Evolutionary conservation across 768 basidiomycete genomes (phyloP).

Genomic region (Podaxis sp.): DNA sequence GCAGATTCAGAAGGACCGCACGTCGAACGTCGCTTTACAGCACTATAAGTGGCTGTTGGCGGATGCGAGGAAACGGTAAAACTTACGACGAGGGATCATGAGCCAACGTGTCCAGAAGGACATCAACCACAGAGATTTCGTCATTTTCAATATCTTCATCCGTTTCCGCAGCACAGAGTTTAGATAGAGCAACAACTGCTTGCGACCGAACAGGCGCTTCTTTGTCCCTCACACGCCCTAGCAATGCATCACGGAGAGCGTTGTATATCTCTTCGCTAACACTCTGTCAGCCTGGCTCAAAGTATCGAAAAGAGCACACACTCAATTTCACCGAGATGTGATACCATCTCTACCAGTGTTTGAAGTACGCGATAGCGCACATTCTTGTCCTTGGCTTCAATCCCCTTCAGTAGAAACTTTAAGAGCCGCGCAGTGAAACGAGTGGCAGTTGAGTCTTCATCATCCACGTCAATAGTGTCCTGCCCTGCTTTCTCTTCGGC

Average conservation of each 20-base stretch:
- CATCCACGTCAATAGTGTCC: conserved; percentile 29
- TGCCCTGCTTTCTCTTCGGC: conserved; percentile 32
- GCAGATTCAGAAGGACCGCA: conserved; percentile 70
- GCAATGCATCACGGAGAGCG: conserved; percentile 55
- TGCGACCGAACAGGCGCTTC: conserved; percentile 76
- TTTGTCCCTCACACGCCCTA: conserved; percentile 78
- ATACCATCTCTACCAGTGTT: conserved; percentile 76
- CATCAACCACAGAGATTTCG: conserved; percentile 51
- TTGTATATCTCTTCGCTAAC: conserved; percentile 75
- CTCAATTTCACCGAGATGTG: conserved; percentile 84
- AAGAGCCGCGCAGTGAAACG: conserved; percentile 68
- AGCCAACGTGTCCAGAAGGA: conserved; percentile 64
- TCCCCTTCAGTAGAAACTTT: conserved; percentile 70
- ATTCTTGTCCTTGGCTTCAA: conserved; percentile 82
- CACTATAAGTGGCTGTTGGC: background rate
- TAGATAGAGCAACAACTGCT: conserved; percentile 76
- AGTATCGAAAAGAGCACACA: conserved; percentile 35
- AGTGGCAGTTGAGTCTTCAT: conserved; percentile 47
- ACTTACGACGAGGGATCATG: conserved; percentile 79
- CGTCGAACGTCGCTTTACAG: conserved; percentile 79
- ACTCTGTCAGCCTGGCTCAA: conserved; percentile 1
- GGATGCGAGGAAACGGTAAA: background rate
- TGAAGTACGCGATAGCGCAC: conserved; percentile 81
- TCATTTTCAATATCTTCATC: conserved; percentile 47
- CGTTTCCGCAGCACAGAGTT: conserved; percentile 72